A percentile compares a stretch with the other conserved stretches of the same genome.
Conservation (phyloP, 305 asterid genomes). For the Fraxinus nigra region DNA sequence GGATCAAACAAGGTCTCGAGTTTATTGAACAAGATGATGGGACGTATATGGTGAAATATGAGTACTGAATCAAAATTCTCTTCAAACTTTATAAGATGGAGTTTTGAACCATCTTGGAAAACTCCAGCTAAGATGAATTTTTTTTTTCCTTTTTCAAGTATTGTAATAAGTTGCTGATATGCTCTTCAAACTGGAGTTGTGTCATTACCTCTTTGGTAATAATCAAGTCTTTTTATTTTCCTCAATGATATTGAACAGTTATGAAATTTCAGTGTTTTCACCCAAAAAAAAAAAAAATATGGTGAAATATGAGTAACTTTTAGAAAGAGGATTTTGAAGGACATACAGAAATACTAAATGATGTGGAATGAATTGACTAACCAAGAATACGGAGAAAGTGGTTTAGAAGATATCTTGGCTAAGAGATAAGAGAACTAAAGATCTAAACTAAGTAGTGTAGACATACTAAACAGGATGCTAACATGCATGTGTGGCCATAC, state of each 20-base stretch:
- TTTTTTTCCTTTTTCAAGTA: neutral
- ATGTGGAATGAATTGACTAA: neutral
- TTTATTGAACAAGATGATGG: neutral
- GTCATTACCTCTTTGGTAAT: constrained; percentile 26
- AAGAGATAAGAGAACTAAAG: neutral
- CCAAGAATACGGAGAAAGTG: neutral
- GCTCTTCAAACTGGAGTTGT: neutral
- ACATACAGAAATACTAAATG: neutral
- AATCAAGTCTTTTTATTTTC: neutral
- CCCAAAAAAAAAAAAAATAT: neutral
- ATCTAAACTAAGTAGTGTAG: neutral
- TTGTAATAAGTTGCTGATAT: neutral
- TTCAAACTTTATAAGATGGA: neutral
- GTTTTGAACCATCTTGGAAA: constrained; percentile 29
- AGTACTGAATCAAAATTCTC: neutral
- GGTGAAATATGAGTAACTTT: neutral
- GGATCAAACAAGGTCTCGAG: neutral
- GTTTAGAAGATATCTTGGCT: neutral
- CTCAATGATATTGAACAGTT: neutral
- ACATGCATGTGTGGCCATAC: neutral
- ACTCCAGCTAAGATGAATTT: neutral
- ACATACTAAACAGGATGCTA: neutral
- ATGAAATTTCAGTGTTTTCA: neutral
- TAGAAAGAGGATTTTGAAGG: neutral
- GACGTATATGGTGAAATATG: neutral